Conservation (phyloP, 768 basidiomycete species). For the Postia placenta region DNA sequence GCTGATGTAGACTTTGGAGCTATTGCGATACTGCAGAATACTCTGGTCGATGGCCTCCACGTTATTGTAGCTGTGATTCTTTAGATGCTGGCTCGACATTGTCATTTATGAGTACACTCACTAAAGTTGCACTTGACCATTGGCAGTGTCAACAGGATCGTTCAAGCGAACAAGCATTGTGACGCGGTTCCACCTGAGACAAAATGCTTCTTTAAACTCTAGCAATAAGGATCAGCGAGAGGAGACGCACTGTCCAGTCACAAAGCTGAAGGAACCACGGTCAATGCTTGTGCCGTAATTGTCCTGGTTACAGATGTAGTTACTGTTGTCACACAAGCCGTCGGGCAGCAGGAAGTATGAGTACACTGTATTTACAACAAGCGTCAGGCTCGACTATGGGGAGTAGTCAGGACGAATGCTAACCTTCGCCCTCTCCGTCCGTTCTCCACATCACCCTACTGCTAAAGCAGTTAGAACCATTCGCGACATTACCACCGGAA, state of each 20-base stretch:
- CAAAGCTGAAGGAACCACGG: slow-evolving; percentile 60
- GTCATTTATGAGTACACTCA: slow-evolving; percentile 27
- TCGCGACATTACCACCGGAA: slow-evolving; percentile 59
- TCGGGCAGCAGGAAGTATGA: slow-evolving; percentile 70
- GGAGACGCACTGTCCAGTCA: slow-evolving; percentile 50
- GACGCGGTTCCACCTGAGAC: slow-evolving; percentile 58
- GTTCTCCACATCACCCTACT: slow-evolving; percentile 73
- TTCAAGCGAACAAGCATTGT: slow-evolving; percentile 79
- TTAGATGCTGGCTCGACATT: neutral
- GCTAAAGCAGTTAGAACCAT: slow-evolving; percentile 68
- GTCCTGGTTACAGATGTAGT: slow-evolving; percentile 63
- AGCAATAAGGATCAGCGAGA: slow-evolving; percentile 2
- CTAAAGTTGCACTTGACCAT: slow-evolving; percentile 70
- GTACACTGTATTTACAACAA: slow-evolving; percentile 51
- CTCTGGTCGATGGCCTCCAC: slow-evolving; percentile 52
- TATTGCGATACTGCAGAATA: slow-evolving; percentile 59
- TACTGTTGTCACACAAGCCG: slow-evolving; percentile 46
- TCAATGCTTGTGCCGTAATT: slow-evolving; percentile 69
- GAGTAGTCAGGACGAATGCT: too few relatives aligned
- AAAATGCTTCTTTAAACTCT: neutral
- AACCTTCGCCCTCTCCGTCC: slow-evolving; percentile 64
- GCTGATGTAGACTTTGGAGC: slow-evolving; percentile 44
- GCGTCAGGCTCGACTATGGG: slow-evolving; percentile 3
- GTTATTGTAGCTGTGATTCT: slow-evolving; percentile 55
- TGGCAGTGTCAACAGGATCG: slow-evolving; percentile 56